Evolutionary conservation across 495 filamentous ascomycete species (phyloP).

Genomic region (Wilcoxina mikolae): DNA sequence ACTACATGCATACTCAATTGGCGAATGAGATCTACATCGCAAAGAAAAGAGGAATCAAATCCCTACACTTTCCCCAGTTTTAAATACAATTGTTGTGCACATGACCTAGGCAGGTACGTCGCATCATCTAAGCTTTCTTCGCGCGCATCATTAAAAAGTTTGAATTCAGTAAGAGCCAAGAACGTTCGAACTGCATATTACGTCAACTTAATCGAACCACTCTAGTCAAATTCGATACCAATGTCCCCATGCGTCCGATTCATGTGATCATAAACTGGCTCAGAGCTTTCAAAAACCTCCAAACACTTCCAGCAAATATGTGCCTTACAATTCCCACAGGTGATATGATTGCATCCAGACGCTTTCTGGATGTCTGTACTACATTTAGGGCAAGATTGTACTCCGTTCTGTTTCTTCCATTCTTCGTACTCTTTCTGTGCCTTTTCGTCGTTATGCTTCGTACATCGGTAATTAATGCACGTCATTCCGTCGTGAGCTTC

Average conservation of each 20-base stretch:
- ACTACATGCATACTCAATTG: too few species aligned
- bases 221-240: slow-evolving; percentile 2
- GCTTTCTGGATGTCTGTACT: slow-evolving; percentile 28
- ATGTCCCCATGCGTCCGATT: slow-evolving; percentile 16
- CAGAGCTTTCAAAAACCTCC: slow-evolving; percentile 11
- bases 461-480: slow-evolving; percentile 27
- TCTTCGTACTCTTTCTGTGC: slow-evolving; percentile 12
- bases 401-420: slow-evolving; percentile 22
- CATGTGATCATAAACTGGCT: slow-evolving; percentile 29
- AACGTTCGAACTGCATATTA: not conserved
- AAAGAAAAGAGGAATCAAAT: too few species aligned
- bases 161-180: not conserved
- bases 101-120: too few species aligned
- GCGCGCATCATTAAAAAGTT: too few species aligned
- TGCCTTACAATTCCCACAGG: slow-evolving; percentile 23
- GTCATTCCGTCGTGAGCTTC: slow-evolving; percentile 29
- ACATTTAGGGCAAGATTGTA: slow-evolving; percentile 29
- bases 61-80: too few species aligned
- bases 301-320: slow-evolving; percentile 34
- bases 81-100: too few species aligned
- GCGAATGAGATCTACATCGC: too few species aligned
- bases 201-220: not conserved
- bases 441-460: slow-evolving; percentile 11
- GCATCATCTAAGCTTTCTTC: too few species aligned
- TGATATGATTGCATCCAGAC: slow-evolving; percentile 31